Percentiles rank a stretch among this genome's conserved stretches.
These are phyloP conservation scores for Coemansia reversa DNA, from an alignment of 192 early-diverging fungal genomes.

Conservation along the genomic window DNA sequence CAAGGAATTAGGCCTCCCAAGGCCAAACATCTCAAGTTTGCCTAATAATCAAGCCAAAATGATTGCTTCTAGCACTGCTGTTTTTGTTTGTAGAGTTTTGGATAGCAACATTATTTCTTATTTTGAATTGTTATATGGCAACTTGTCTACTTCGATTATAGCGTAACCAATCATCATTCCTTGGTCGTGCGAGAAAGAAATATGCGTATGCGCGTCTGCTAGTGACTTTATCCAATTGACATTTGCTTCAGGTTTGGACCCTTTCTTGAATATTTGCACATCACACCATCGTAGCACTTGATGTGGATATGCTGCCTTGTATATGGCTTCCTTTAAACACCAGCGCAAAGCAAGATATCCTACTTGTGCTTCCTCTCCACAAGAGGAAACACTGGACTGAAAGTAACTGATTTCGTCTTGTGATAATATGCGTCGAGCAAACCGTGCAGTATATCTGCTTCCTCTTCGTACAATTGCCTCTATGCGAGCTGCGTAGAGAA, in stretches of 20 bases:
- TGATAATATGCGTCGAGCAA: conserved; percentile 64
- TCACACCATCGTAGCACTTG: conserved; percentile 42
- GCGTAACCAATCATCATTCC: conserved; percentile 27
- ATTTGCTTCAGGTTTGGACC: conserved; percentile 17
- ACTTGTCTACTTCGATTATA: conserved; percentile 12
- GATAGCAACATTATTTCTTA: background rate
- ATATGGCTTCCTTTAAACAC: conserved; percentile 49
- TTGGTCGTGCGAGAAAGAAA: conserved; percentile 42
- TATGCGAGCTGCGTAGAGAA: conserved; percentile 69
- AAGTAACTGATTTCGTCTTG: conserved; percentile 27
- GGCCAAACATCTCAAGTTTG: conserved; percentile 49
- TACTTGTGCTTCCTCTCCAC: conserved; percentile 5
- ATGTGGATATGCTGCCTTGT: conserved; percentile 45
- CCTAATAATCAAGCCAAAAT: too few species aligned
- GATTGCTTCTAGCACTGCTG: too few species aligned
- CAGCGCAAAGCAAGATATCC: conserved; percentile 41
- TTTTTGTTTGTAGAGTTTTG: conserved; percentile 3
- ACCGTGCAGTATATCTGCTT: conserved; percentile 42
- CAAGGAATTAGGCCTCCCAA: conserved; percentile 30
- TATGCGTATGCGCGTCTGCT: conserved; percentile 6
- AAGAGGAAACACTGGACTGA: background rate
- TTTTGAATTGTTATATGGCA: background rate
- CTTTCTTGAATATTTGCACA: conserved; percentile 15
- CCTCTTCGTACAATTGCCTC: conserved; percentile 54
- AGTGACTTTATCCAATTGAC: conserved; percentile 20